Evolutionary conservation across 441 rosid species (phyloP).

Genomic region (Viola pubescens): DNA sequence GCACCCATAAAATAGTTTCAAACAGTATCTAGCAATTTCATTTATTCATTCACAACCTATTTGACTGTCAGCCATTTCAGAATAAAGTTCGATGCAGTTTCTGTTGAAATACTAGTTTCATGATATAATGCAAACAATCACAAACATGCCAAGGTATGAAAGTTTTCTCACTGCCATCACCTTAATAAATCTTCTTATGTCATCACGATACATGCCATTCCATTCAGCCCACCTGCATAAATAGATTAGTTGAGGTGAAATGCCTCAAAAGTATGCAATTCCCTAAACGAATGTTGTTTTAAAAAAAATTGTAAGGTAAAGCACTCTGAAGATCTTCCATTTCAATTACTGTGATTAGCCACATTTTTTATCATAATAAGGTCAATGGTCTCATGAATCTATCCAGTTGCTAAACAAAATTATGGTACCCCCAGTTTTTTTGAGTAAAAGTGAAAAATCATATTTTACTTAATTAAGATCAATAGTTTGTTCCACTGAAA

Average conservation of each 20-base stretch:
- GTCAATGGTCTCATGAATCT: no score
- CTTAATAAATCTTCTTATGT: conserved; percentile 78
- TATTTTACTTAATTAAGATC: no score
- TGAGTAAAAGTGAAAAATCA: no score
- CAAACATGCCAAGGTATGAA: not conserved
- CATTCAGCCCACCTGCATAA: conserved; percentile 92
- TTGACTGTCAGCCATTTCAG: no score
- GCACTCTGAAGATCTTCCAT: not conserved
- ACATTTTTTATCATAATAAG: no score
- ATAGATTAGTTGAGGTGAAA: conserved; percentile 5
- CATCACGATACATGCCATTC: conserved; percentile 97
- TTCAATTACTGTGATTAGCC: no score
- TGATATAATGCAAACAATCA: not conserved
- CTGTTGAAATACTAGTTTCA: not conserved
- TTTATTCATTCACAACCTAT: not conserved
- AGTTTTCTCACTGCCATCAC: conserved; percentile 25
- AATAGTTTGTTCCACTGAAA: no score
- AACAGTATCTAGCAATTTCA: conserved; percentile 5
- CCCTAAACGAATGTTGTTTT: no score
- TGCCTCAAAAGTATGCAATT: not conserved
- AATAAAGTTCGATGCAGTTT: not conserved
- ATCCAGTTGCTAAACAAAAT: no score
- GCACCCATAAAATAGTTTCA: not conserved
- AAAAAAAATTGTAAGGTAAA: not conserved
- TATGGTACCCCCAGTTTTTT: no score